Percentiles rank a stretch among this genome's conserved stretches.
phyloP scores from a whole-genome alignment of 441 rosid species.

The Pelargonium australe region DNA sequence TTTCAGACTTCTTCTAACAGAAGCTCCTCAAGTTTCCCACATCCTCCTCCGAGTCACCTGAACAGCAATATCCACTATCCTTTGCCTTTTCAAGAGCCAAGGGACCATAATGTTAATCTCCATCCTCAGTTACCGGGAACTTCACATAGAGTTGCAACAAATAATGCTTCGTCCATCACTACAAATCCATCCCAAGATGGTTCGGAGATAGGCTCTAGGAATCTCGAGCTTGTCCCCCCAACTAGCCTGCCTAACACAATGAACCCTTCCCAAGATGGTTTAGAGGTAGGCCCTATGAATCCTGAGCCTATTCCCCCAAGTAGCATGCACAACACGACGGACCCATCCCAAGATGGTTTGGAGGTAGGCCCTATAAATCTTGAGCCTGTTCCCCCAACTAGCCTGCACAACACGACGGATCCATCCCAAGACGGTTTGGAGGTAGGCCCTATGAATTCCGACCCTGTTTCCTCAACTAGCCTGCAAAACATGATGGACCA shows the following conservation, averaged over 20 bases:
- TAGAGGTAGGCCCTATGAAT: too few species aligned
- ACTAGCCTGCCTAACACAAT: constrained; percentile 8
- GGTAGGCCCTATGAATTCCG: too few species aligned
- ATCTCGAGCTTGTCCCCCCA: constrained; percentile 43
- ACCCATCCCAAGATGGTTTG: constrained; percentile 38
- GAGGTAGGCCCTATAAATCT: constrained; percentile 22
- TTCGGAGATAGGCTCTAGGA: constrained; percentile 44
- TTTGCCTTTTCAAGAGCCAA: constrained; percentile 44
- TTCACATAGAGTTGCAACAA: constrained; percentile 33
- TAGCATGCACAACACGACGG: constrained; percentile 23
- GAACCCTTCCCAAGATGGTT: too few species aligned
- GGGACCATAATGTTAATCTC: constrained; percentile 41
- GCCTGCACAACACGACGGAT: too few species aligned
- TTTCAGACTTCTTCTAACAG: constrained; percentile 40
- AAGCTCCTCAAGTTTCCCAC: constrained; percentile 35
- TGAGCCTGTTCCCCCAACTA: not conserved
- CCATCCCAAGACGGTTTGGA: too few species aligned
- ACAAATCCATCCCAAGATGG: constrained; percentile 38
- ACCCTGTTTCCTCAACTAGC: too few species aligned
- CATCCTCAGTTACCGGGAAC: constrained; percentile 47
- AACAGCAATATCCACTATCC: constrained; percentile 42
- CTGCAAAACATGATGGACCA: too few species aligned
- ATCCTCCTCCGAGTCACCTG: constrained; percentile 33
- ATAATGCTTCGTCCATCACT: constrained; percentile 35
- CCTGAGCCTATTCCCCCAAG: too few species aligned